Conservation (phyloP, 2,329 filamentous ascomycete species). For the Talaromyces sp. region DNA sequence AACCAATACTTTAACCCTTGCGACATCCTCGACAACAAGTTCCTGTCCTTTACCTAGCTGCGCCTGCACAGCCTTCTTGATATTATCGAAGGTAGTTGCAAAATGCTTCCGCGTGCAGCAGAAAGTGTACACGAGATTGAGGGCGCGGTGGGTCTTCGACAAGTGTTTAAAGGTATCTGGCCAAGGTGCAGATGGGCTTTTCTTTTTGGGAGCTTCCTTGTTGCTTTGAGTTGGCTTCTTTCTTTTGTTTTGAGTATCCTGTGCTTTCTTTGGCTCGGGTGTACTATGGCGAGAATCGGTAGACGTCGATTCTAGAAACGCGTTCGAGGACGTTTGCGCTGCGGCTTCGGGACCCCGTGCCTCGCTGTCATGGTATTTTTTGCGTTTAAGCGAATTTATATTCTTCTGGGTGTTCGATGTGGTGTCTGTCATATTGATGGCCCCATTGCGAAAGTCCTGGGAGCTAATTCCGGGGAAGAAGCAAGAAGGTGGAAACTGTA, state of each 20-base stretch:
- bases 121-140: slow-evolving; percentile 94
- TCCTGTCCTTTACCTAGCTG: slow-evolving; percentile 67
- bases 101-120: slow-evolving; percentile 91
- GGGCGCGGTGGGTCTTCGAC: slow-evolving; percentile 75
- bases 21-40: slow-evolving; percentile 76
- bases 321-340: slow-evolving; percentile 14
- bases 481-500: background rate
- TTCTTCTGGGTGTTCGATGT: background rate
- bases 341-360: background rate
- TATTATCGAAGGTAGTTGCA: slow-evolving; percentile 86
- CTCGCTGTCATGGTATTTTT: slow-evolving; percentile 15
- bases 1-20: slow-evolving; percentile 75
- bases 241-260: slow-evolving; percentile 7
- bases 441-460: slow-evolving; percentile 22
- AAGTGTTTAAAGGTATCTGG: slow-evolving; percentile 73
- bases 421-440: slow-evolving; percentile 26
- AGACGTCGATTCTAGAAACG: slow-evolving; percentile 9
- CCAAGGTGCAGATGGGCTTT: slow-evolving; percentile 62
- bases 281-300: background rate
- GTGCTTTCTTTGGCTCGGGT: background rate
- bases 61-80: slow-evolving; percentile 79
- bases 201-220: slow-evolving; percentile 21
- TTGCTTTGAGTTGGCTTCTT: slow-evolving; percentile 2
- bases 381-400: slow-evolving; percentile 19
- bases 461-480: background rate